Evolutionary conservation across 2,329 filamentous ascomycete species (phyloP).

Genomic region (Diaporthe sp.): DNA sequence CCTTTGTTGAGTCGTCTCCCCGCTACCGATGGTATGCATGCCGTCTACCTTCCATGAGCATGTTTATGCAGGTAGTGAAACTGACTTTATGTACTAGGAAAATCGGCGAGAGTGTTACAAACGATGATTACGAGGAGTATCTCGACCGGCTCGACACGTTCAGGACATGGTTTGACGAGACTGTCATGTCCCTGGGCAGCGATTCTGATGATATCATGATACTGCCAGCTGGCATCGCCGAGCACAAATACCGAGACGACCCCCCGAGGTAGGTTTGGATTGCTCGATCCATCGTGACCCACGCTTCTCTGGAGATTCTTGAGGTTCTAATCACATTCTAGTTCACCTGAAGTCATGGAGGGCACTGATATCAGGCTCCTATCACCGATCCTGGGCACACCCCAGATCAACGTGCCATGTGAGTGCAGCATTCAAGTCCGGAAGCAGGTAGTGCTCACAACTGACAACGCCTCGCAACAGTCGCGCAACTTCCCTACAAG

Average conservation of each 20-base stretch:
- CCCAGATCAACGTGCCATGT: constrained; percentile 36
- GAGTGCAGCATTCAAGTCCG: background rate
- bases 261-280: constrained; percentile 25
- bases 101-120: constrained; percentile 27
- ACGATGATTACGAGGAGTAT: constrained; percentile 29
- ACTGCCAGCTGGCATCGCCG: constrained; percentile 26
- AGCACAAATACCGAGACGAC: constrained; percentile 25
- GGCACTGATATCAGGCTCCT: constrained; percentile 27
- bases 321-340: background rate
- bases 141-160: constrained; percentile 25
- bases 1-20: constrained; percentile 32
- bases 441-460: background rate
- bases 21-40: constrained; percentile 23
- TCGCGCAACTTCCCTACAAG: constrained; percentile 36
- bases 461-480: background rate
- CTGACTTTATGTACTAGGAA: constrained; percentile 6
- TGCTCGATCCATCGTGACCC: background rate
- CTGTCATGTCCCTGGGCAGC: constrained; percentile 2
- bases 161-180: constrained; percentile 35
- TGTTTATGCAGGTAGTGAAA: too few relatives aligned
- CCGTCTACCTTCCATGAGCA: background rate
- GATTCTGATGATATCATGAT: constrained; percentile 20
- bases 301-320: background rate
- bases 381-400: constrained; percentile 33
- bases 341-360: constrained; percentile 12